A percentile compares a stretch with the other conserved stretches of the same genome.
Evolutionary conservation across 2,329 filamentous ascomycete genomes (phyloP).

Genomic region (Fusarium nodosum): DNA sequence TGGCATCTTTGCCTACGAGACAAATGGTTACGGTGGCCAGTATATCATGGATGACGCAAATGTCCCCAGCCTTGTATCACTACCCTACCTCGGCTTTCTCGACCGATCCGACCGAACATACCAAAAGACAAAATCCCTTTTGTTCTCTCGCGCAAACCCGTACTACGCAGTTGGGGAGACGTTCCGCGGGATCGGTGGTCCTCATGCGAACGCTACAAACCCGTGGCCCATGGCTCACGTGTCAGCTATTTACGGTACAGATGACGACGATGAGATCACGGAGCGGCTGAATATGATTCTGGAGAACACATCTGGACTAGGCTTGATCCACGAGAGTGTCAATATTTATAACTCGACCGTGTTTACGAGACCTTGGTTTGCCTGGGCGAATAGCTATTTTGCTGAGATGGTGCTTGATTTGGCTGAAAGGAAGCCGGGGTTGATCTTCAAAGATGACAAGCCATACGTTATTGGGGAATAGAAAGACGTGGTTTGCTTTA

Average conservation of each 20-base stretch:
- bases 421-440: constrained; percentile 13
- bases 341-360: constrained; percentile 29
- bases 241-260: constrained; percentile 21
- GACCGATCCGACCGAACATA: constrained; percentile 12
- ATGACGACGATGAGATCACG: constrained; percentile 11
- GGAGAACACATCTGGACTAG: constrained; percentile 24
- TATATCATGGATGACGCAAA: constrained; percentile 40
- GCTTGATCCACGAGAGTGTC: constrained; percentile 20
- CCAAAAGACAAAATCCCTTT: constrained; percentile 15
- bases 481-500: background rate
- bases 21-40: constrained; percentile 29
- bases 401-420: constrained; percentile 27
- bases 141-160: constrained; percentile 24
- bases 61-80: constrained; percentile 19
- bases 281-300: constrained; percentile 17
- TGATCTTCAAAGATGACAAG: constrained; percentile 18
- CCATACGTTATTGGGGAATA: constrained; percentile 10
- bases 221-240: constrained; percentile 31
- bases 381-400: constrained; percentile 35
- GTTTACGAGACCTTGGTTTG: constrained; percentile 29
- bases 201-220: constrained; percentile 20
- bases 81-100: constrained; percentile 27
- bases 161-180: constrained; percentile 23
- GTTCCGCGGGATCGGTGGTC: constrained; percentile 25
- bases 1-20: constrained; percentile 28